phyloP scores from a whole-genome alignment of 108 stramenopile species.

The Nitzschia palea region DNA sequence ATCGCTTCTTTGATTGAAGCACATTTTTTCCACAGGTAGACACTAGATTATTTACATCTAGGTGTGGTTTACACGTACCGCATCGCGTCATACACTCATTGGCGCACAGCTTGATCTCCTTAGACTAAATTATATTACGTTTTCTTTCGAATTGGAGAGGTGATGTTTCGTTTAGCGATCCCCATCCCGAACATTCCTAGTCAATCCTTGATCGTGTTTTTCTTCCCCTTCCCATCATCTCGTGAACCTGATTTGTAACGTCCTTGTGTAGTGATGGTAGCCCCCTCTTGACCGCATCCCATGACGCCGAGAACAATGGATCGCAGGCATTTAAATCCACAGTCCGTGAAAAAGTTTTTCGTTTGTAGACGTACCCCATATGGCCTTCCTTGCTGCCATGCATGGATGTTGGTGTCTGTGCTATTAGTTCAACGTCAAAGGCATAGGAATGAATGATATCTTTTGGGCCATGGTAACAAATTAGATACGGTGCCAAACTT shows the following conservation, averaged over 20 bases:
- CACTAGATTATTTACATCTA: too few species aligned
- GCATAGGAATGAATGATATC: slow-evolving; percentile 69
- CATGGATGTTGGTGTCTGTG: slow-evolving; percentile 75
- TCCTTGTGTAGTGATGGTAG: slow-evolving; percentile 35
- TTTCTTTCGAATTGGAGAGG: too few species aligned
- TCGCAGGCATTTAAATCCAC: slow-evolving; percentile 47
- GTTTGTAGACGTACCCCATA: slow-evolving; percentile 78
- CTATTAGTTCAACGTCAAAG: slow-evolving; percentile 77
- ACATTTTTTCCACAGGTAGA: too few species aligned
- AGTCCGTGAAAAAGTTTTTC: slow-evolving; percentile 14
- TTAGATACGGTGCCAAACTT: slow-evolving; percentile 52
- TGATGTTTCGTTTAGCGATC: too few species aligned
- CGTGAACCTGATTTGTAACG: slow-evolving; percentile 35
- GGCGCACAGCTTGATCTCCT: too few species aligned
- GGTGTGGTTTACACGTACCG: too few species aligned
- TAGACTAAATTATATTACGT: too few species aligned
- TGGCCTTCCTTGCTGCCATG: slow-evolving; percentile 87
- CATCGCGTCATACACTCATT: too few species aligned
- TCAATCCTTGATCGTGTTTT: slow-evolving; percentile 5
- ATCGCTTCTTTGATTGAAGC: too few species aligned
- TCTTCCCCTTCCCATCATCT: slow-evolving; percentile 36
- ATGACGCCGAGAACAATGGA: slow-evolving; percentile 58
- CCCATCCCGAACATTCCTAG: not conserved
- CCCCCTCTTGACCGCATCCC: slow-evolving; percentile 44
- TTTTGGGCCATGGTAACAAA: slow-evolving; percentile 79